A percentile compares a stretch with the other conserved stretches of the same genome.
Conservation (phyloP, 2,329 filamentous ascomycete genomes). For the Xylaria sp. region DNA sequence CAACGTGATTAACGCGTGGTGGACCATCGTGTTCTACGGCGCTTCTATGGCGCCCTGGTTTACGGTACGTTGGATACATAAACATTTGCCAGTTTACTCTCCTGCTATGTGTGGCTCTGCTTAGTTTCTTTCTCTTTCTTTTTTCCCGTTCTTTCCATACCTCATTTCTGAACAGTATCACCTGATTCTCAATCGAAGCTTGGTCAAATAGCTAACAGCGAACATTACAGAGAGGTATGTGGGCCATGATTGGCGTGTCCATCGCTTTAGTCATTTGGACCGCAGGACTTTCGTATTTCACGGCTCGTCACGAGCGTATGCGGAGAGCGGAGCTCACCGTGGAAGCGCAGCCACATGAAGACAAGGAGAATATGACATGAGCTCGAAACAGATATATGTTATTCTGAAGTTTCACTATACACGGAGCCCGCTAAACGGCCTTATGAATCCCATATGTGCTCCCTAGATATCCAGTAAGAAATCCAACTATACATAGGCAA, state of each 20-base stretch:
- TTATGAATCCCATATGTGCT: neutral
- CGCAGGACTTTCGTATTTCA: conserved; percentile 61
- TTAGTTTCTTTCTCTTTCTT: neutral
- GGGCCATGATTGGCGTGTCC: conserved; percentile 75
- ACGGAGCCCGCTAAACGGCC: neutral
- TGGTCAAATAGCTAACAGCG: neutral
- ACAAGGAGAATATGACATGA: conserved; percentile 18
- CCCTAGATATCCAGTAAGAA: conserved; percentile 8
- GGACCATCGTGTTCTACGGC: conserved; percentile 77
- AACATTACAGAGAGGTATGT: conserved; percentile 70
- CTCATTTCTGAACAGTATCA: neutral
- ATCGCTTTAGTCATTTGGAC: conserved; percentile 71
- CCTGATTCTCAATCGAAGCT: neutral
- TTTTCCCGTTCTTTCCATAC: neutral
- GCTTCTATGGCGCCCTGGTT: conserved; percentile 75
- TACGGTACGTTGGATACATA: conserved; percentile 58
- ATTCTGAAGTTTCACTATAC: neutral
- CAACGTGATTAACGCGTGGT: conserved; percentile 78
- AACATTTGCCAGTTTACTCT: neutral
- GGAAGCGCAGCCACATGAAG: conserved; percentile 6
- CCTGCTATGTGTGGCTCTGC: no score
- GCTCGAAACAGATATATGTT: neutral
- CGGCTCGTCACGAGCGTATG: conserved; percentile 52
- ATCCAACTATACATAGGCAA: conserved; percentile 9
- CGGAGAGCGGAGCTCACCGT: conserved; percentile 37